A percentile compares a stretch with the other conserved stretches of the same genome.
Evolutionary conservation across 1,139 yeast species (phyloP).

Genomic region (Kurtzmaniella quercitrusa): DNA sequence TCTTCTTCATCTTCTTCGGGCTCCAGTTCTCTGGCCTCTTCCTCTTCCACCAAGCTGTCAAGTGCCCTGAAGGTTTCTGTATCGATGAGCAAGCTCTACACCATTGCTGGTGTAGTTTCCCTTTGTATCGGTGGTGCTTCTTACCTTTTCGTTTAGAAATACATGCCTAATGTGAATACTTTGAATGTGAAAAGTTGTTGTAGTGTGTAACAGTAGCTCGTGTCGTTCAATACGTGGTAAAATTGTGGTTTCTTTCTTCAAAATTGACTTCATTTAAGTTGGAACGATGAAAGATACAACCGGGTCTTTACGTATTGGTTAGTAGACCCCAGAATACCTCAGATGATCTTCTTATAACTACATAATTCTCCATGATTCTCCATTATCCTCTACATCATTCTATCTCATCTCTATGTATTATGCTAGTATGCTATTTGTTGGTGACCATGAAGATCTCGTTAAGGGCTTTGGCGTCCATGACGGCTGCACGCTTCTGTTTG

Average conservation of each 20-base stretch:
- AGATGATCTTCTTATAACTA: too few species aligned
- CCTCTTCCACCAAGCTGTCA: conserved; percentile 19
- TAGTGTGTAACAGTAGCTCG: too few species aligned
- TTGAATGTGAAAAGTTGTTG: too few species aligned
- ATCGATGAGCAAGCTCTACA: conserved; percentile 27
- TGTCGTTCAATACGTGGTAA: too few species aligned
- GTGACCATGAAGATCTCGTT: conserved; percentile 91
- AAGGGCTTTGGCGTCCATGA: conserved; percentile 80
- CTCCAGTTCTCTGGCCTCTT: conserved; percentile 16
- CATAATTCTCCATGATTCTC: background rate
- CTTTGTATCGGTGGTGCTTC: conserved; percentile 39
- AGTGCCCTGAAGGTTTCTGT: conserved; percentile 20
- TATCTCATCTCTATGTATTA: conserved; percentile 1
- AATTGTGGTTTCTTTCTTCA: too few species aligned
- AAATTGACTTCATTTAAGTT: too few species aligned
- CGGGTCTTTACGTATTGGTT: too few species aligned
- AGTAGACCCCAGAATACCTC: too few species aligned
- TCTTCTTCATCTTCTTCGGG: conserved; percentile 23
- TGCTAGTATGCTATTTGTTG: conserved; percentile 18
- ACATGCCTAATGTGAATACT: background rate
- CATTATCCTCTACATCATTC: background rate
- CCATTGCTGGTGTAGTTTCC: conserved; percentile 28
- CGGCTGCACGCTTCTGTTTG: conserved; percentile 84
- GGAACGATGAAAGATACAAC: too few species aligned
- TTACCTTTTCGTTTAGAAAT: conserved; percentile 24